phyloP scores from a whole-genome alignment of 495 filamentous ascomycete species.

The Hypoxylon fuscum region DNA sequence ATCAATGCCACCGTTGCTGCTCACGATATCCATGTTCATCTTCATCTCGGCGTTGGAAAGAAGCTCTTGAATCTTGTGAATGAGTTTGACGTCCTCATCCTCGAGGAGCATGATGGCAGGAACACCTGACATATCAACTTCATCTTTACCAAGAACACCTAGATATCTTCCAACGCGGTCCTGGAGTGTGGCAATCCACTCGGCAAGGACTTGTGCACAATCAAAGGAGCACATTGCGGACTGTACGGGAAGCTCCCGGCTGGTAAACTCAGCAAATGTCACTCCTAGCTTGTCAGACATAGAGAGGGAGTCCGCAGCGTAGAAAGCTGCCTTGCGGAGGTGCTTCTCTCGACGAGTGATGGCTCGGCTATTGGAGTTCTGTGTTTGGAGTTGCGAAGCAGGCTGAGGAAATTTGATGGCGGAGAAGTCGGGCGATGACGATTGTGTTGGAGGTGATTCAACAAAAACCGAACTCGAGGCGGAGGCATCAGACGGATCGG shows the following conservation, averaged over 20 bases:
- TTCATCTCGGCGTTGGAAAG: conserved; percentile 82
- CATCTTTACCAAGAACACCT: conserved; percentile 84
- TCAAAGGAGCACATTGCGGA: conserved; percentile 95
- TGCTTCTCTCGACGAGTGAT: conserved; percentile 76
- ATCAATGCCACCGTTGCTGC: conserved; percentile 57
- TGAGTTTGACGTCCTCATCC: conserved; percentile 88
- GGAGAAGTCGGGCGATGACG: conserved; percentile 61
- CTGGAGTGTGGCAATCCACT: conserved; percentile 95
- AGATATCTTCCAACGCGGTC: conserved; percentile 90
- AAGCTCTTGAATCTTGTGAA: conserved; percentile 85
- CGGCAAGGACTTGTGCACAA: conserved; percentile 94
- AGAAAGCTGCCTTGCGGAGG: conserved; percentile 91
- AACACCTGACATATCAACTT: conserved; percentile 77
- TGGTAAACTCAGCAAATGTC: conserved; percentile 85
- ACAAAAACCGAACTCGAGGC: conserved; percentile 59
- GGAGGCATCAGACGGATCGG: conserved; percentile 61
- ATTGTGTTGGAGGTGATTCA: conserved; percentile 63
- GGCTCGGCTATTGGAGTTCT: conserved; percentile 42
- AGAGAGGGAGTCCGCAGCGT: conserved; percentile 89
- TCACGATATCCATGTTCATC: conserved; percentile 66
- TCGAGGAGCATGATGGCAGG: conserved; percentile 90
- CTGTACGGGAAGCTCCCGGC: conserved; percentile 90
- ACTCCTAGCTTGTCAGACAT: conserved; percentile 90
- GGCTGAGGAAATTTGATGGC: conserved; percentile 45
- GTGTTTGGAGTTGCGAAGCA: conserved; percentile 38